A percentile compares a stretch with the other conserved stretches of the same genome.
Evolutionary conservation across 306 rosid species (phyloP).

Genomic region (Vigna mungo): DNA sequence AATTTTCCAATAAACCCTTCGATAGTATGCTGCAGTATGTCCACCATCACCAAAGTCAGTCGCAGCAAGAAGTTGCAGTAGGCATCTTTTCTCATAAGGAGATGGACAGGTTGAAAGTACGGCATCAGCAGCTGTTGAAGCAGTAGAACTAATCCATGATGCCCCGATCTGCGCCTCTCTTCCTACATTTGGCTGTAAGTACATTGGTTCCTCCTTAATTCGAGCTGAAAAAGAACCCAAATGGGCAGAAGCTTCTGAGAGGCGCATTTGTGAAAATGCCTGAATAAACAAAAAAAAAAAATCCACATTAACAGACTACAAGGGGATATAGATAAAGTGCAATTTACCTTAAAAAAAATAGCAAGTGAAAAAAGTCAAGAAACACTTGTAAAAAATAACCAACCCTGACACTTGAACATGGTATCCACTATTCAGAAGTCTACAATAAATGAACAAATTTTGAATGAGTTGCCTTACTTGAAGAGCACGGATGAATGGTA

Average conservation of each 20-base stretch:
- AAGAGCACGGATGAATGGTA: constrained; percentile 93
- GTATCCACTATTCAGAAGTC: constrained; percentile 21
- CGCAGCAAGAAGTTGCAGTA: constrained; percentile 90
- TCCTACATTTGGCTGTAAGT: constrained; percentile 65
- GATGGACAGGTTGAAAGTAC: constrained; percentile 92
- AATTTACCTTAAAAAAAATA: not conserved
- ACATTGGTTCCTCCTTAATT: constrained; percentile 80
- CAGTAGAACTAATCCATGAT: constrained; percentile 90
- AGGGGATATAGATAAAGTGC: not conserved
- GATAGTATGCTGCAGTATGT: constrained; percentile 67
- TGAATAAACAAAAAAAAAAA: constrained; percentile 36
- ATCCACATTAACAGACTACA: constrained; percentile 10
- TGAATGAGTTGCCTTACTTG: constrained; percentile 67
- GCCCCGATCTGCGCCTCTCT: constrained; percentile 71
- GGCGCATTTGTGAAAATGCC: constrained; percentile 98
- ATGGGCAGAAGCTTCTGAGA: constrained; percentile 94
- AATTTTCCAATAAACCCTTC: constrained; percentile 82
- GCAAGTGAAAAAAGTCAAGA: constrained; percentile 2
- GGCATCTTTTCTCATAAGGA: constrained; percentile 95
- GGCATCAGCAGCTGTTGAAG: constrained; percentile 89
- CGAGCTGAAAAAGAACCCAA: constrained; percentile 95
- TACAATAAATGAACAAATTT: constrained; percentile 34
- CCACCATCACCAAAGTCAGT: constrained; percentile 98
- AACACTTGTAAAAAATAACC: not conserved
- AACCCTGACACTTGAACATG: constrained; percentile 26